Evolutionary conservation across 1,284 basidiomycete genomes (phyloP).

Genomic region (Entoloma clypeatum): DNA sequence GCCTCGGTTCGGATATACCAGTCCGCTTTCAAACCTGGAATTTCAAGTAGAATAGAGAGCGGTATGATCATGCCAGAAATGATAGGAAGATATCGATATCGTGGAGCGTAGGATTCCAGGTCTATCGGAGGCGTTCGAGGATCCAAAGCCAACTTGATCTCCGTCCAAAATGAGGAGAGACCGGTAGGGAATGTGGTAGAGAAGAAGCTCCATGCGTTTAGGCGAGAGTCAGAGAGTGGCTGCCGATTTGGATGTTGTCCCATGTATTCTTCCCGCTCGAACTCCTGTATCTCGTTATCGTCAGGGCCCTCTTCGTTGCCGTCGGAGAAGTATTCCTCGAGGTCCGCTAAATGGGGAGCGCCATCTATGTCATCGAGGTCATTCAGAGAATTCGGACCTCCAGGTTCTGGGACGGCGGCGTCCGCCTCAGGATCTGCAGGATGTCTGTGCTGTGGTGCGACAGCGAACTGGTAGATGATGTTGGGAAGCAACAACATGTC

Average conservation of each 20-base stretch:
- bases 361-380: not conserved
- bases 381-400: not conserved
- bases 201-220: constrained; percentile 4
- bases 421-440: constrained; percentile 16
- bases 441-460: constrained; percentile 7
- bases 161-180: constrained; percentile 17
- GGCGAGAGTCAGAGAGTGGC: no score
- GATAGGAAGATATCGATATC: constrained; percentile 40
- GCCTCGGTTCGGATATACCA: constrained; percentile 65
- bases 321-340: constrained; percentile 1
- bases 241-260: constrained; percentile 1
- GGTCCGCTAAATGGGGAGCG: not conserved
- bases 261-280: constrained; percentile 16
- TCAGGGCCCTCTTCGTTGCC: constrained; percentile 15
- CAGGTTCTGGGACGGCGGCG: not conserved
- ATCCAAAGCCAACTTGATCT: constrained; percentile 20
- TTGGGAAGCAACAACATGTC: constrained; percentile 10
- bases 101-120: constrained; percentile 27
- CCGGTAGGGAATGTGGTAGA: not conserved
- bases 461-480: constrained; percentile 14
- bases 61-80: constrained; percentile 19
- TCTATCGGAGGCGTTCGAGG: constrained; percentile 21
- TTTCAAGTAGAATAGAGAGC: constrained; percentile 66
- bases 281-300: constrained; percentile 12
- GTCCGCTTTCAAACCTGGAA: constrained; percentile 66